Conservation (phyloP, 106 monocot species). For the Vanilla planifolia region DNA sequence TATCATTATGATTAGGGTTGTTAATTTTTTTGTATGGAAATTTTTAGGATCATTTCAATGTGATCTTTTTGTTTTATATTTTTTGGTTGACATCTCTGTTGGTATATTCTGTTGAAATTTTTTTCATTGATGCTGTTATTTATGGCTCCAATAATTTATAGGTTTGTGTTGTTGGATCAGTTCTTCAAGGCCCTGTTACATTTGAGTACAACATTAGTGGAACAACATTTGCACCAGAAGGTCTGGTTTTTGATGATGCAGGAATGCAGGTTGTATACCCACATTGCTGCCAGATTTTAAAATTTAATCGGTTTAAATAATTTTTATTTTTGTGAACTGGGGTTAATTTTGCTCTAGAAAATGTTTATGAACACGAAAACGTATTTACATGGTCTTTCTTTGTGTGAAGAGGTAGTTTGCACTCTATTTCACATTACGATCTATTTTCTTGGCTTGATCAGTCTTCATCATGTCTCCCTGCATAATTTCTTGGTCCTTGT, state of each 20-base stretch:
- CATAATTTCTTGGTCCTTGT: neutral
- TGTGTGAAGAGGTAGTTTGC: neutral
- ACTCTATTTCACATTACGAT: neutral
- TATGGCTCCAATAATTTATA: constrained; percentile 18
- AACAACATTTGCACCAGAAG: constrained; percentile 97
- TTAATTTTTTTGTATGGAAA: neutral
- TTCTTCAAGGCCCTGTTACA: constrained; percentile 77
- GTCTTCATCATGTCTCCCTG: neutral
- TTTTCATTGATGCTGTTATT: neutral
- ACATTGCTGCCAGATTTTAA: neutral
- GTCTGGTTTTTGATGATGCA: constrained; percentile 69
- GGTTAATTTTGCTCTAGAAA: neutral
- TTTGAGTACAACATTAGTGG: constrained; percentile 76
- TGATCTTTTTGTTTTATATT: neutral
- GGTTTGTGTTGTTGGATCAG: constrained; percentile 92
- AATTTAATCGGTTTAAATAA: constrained; percentile 1
- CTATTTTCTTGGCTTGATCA: neutral
- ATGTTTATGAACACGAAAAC: neutral
- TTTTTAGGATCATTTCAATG: neutral
- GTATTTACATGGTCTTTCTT: neutral
- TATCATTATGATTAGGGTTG: neutral
- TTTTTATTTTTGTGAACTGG: neutral
- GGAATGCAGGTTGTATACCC: constrained; percentile 57
- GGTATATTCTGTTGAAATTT: neutral
- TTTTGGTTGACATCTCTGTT: too few species aligned